These are phyloP conservation scores for Lecanosticta acicola DNA, from an alignment of 2,329 filamentous ascomycete genomes.

Conservation along the genomic window DNA sequence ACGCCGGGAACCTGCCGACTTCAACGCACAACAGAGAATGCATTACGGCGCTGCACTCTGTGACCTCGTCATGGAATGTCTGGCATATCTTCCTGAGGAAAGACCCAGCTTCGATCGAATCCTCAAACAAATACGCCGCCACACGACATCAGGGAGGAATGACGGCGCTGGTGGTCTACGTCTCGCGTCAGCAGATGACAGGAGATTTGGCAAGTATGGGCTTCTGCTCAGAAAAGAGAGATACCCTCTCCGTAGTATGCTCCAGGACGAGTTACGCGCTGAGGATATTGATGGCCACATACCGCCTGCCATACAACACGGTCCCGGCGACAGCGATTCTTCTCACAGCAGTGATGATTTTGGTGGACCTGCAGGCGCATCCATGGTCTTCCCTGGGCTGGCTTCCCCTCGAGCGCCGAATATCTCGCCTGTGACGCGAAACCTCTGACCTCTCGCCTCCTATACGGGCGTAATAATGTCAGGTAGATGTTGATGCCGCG, in stretches of 20 bases:
- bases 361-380: not conserved
- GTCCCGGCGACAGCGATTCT: not conserved
- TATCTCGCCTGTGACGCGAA: not conserved
- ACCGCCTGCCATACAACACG: too few species aligned
- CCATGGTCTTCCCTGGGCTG: not conserved
- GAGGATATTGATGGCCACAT: not conserved
- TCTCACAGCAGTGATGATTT: not conserved
- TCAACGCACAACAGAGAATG: not conserved
- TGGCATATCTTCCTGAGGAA: conserved; percentile 2
- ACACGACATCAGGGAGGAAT: not conserved
- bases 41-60: not conserved
- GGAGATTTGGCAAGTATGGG: not conserved
- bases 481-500: too few species aligned
- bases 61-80: conserved; percentile 1
- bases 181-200: not conserved
- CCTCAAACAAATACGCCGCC: not conserved
- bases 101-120: not conserved
- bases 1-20: not conserved
- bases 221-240: not conserved
- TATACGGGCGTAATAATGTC: too few species aligned
- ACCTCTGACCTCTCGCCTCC: too few species aligned
- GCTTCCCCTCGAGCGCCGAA: not conserved
- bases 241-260: conserved; percentile 1
- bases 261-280: not conserved
- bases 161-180: not conserved